These are phyloP conservation scores for Microdochium paspali DNA, from an alignment of 2,329 filamentous ascomycete genomes.

Conservation along the genomic window DNA sequence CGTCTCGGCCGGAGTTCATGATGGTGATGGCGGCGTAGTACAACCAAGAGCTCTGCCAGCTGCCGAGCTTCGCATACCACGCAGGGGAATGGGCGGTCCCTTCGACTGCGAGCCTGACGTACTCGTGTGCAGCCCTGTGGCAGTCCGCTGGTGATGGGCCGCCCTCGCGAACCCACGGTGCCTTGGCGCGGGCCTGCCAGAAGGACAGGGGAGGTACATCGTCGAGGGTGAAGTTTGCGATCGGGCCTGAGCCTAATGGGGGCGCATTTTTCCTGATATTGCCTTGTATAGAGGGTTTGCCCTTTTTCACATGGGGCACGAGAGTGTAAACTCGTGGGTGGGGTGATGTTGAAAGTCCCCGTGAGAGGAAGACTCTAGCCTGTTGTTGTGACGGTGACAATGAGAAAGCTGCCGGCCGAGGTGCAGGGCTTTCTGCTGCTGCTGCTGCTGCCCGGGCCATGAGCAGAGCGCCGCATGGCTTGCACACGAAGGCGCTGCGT, in stretches of 20 bases:
- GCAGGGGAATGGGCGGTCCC: too few relatives aligned
- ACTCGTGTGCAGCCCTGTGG: conserved; percentile 12
- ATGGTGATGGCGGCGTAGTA: conserved; percentile 21
- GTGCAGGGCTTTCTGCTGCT: background rate
- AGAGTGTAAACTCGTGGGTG: background rate
- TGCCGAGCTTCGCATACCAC: conserved; percentile 7
- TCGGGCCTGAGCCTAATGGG: too few relatives aligned
- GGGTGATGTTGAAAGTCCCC: background rate
- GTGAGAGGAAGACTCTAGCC: background rate
- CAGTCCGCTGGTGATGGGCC: conserved; percentile 12
- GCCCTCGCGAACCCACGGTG: conserved; percentile 7
- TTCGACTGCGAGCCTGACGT: background rate
- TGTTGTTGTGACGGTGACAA: background rate
- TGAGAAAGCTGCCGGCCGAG: background rate
- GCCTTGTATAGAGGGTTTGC: background rate
- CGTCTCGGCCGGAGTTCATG: conserved; percentile 3
- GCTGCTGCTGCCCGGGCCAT: background rate
- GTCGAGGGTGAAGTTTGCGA: conserved; percentile 12
- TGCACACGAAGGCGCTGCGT: background rate
- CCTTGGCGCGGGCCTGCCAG: conserved; percentile 10
- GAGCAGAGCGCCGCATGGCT: background rate
- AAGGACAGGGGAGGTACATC: conserved; percentile 18
- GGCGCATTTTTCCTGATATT: too few relatives aligned
- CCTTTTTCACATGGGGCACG: too few relatives aligned
- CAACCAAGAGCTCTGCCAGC: conserved; percentile 10